These are phyloP conservation scores for Nitzschia palea DNA, from an alignment of 108 stramenopile species.

Conservation along the genomic window DNA sequence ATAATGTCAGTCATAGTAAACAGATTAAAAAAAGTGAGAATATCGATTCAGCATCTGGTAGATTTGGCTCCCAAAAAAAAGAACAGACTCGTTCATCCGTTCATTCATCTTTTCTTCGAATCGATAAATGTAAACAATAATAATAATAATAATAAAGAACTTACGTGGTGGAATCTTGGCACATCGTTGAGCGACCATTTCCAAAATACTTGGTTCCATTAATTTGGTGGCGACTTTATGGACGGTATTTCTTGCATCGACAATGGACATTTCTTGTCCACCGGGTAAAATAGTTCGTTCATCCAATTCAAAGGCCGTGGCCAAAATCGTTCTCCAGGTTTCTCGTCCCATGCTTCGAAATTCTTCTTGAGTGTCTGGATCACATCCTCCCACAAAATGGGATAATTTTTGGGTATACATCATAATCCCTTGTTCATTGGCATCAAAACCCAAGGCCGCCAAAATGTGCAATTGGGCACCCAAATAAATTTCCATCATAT, in stretches of 20 bases:
- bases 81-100: not conserved
- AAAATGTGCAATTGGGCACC: constrained; percentile 77
- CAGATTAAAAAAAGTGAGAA: too few relatives aligned
- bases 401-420: constrained; percentile 73
- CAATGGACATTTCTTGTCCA: constrained; percentile 51
- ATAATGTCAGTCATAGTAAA: not conserved
- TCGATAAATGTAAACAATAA: too few relatives aligned
- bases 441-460: constrained; percentile 66
- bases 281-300: constrained; percentile 14
- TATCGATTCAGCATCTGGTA: too few relatives aligned
- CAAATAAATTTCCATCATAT: constrained; percentile 80
- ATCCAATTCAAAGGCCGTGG: constrained; percentile 61
- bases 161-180: constrained; percentile 25
- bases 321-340: constrained; percentile 70
- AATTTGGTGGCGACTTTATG: constrained; percentile 78
- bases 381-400: constrained; percentile 35
- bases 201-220: constrained; percentile 61
- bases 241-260: constrained; percentile 81
- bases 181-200: constrained; percentile 54
- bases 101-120: too few relatives aligned
- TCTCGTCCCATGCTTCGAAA: constrained; percentile 56
- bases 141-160: too few relatives aligned
- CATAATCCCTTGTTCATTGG: constrained; percentile 73
- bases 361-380: constrained; percentile 53
- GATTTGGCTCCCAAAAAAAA: too few relatives aligned